These are phyloP conservation scores for Collybiopsis confluens DNA, from an alignment of 768 basidiomycete species.

Conservation along the genomic window DNA sequence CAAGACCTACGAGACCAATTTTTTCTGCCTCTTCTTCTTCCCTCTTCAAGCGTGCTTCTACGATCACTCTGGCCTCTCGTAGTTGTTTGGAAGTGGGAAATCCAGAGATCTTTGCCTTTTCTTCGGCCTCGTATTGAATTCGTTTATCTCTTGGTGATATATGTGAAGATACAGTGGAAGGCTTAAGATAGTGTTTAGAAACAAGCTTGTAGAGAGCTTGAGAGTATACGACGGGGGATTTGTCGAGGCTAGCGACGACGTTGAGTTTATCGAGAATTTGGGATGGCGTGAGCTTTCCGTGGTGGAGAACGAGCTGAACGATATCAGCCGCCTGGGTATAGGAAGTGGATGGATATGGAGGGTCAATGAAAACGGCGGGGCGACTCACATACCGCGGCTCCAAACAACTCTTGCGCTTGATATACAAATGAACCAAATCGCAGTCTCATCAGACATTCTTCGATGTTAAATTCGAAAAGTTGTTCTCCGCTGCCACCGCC, in stretches of 20 bases:
- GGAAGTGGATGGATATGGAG: constrained; percentile 6
- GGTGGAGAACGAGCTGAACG: constrained; percentile 70
- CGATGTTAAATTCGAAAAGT: constrained; percentile 75
- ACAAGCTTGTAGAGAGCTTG: constrained; percentile 70
- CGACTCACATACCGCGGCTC: constrained; percentile 54
- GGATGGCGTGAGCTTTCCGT: constrained; percentile 79
- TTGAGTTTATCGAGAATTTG: constrained; percentile 59
- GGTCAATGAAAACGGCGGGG: constrained; percentile 2
- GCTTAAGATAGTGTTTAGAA: constrained; percentile 68
- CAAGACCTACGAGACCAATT: constrained; percentile 59
- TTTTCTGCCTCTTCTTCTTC: constrained; percentile 75
- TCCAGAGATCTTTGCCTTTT: constrained; percentile 66
- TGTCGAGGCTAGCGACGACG: constrained; percentile 27
- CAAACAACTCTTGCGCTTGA: constrained; percentile 68
- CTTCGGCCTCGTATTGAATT: constrained; percentile 77
- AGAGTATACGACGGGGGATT: constrained; percentile 37
- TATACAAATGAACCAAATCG: constrained; percentile 82
- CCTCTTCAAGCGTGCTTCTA: constrained; percentile 54
- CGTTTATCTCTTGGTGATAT: constrained; percentile 76
- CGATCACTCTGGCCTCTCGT: constrained; percentile 64
- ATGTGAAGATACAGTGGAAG: constrained; percentile 75
- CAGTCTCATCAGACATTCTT: constrained; percentile 78
- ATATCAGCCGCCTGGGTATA: constrained; percentile 66
- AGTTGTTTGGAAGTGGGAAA: constrained; percentile 82
- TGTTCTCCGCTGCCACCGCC: constrained; percentile 51